Percentiles rank a stretch among this genome's conserved stretches.
Evolutionary conservation across 2,329 filamentous ascomycete genomes (phyloP).

Genomic region (Chalara sp.): DNA sequence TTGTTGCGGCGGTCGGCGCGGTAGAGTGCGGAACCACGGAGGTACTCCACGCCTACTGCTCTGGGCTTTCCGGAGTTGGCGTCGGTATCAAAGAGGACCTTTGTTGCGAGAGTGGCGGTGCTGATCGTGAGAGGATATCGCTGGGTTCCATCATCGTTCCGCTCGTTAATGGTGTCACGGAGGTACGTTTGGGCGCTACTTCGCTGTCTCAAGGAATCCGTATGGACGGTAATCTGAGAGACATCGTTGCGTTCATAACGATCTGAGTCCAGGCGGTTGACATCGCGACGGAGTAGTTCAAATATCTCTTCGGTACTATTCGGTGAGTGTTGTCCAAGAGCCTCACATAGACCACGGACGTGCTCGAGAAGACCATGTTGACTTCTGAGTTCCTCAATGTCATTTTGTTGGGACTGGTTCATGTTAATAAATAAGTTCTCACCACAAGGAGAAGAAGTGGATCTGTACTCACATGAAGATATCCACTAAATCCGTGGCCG

Average conservation of each 20-base stretch:
- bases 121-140: constrained; percentile 16
- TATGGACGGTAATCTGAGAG: constrained; percentile 18
- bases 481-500: constrained; percentile 14
- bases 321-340: background rate
- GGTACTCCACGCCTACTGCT: constrained; percentile 36
- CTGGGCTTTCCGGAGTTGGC: constrained; percentile 25
- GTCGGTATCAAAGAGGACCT: constrained; percentile 34
- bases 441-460: constrained; percentile 8
- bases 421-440: no score
- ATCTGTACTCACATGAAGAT: constrained; percentile 19
- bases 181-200: constrained; percentile 18
- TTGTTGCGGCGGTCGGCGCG: constrained; percentile 6
- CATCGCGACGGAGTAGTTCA: constrained; percentile 8
- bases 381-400: constrained; percentile 10
- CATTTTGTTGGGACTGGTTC: no score
- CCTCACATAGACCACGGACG: background rate
- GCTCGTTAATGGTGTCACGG: constrained; percentile 6
- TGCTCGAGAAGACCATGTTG: constrained; percentile 7
- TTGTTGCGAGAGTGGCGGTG: constrained; percentile 30
- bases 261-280: constrained; percentile 11
- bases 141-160: constrained; percentile 11
- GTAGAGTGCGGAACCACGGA: constrained; percentile 30
- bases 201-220: constrained; percentile 11
- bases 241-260: constrained; percentile 12
- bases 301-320: no score